phyloP scores from a whole-genome alignment of 2,329 filamentous ascomycete species.

The Aspergillus hiratsukae region DNA sequence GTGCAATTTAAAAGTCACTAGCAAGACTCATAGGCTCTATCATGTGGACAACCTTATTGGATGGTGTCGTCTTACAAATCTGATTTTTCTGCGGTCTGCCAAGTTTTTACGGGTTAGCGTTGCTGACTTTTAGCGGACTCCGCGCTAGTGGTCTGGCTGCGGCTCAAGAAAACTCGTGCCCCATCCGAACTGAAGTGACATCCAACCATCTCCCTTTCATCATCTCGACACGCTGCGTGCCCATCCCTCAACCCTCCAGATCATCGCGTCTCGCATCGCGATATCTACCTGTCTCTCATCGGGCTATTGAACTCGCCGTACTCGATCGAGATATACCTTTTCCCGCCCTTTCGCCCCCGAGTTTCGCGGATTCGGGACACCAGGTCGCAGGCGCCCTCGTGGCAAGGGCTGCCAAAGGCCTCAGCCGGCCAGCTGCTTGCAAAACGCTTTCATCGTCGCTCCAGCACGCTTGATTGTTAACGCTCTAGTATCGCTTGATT shows the following conservation, averaged over 20 bases:
- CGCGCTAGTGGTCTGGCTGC: conserved; percentile 21
- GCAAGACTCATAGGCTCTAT: too few species aligned
- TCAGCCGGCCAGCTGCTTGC: conserved; percentile 38
- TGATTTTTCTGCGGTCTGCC: background rate
- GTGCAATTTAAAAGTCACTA: conserved; percentile 12
- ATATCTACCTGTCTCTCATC: conserved; percentile 27
- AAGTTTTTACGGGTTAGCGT: conserved; percentile 2
- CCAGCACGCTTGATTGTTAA: conserved; percentile 10
- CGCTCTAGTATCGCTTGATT: conserved; percentile 3
- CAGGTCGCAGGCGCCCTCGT: conserved; percentile 43
- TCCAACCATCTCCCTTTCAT: conserved; percentile 40
- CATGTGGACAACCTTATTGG: conserved; percentile 3
- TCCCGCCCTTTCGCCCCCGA: conserved; percentile 23
- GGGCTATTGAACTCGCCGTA: conserved; percentile 21
- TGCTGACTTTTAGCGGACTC: conserved; percentile 14
- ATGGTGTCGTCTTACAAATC: too few species aligned
- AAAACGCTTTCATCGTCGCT: conserved; percentile 31
- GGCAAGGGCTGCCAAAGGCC: conserved; percentile 46
- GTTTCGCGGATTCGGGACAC: conserved; percentile 34
- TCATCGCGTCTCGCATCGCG: conserved; percentile 42
- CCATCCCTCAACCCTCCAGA: conserved; percentile 30
- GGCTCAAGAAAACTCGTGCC: conserved; percentile 39
- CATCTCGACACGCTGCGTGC: conserved; percentile 28
- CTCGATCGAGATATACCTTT: conserved; percentile 23
- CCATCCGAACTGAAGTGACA: conserved; percentile 38